These are phyloP conservation scores for Pichia kudriavzevii DNA, from an alignment of 1,139 yeast genomes.

Conservation along the genomic window DNA sequence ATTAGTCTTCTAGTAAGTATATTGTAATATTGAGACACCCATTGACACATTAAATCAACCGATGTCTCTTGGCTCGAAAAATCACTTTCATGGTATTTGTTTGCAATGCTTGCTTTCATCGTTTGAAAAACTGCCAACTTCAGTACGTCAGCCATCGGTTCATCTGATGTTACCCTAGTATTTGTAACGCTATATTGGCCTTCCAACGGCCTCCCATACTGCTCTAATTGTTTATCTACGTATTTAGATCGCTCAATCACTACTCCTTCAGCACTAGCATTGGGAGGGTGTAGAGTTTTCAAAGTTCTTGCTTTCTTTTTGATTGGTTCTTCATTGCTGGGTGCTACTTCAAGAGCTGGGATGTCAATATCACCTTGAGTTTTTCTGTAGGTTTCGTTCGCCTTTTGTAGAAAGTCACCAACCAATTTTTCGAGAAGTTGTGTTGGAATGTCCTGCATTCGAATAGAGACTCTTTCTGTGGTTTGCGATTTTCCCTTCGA, in stretches of 20 bases:
- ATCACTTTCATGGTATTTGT: conserved; percentile 1
- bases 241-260: conserved; percentile 1
- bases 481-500: conserved; percentile 1
- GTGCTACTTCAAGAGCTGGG: not conserved
- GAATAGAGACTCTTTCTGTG: conserved; percentile 10
- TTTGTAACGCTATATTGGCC: not conserved
- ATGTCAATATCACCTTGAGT: conserved; percentile 10
- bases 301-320: conserved; percentile 19
- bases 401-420: conserved; percentile 6
- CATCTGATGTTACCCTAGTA: conserved; percentile 6
- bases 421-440: conserved; percentile 7
- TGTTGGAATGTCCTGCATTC: conserved; percentile 9
- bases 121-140: conserved; percentile 3
- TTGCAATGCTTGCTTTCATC: conserved; percentile 8
- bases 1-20: conserved; percentile 41
- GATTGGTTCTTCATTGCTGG: not conserved
- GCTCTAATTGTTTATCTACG: conserved; percentile 1
- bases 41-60: conserved; percentile 38
- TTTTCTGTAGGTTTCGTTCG: conserved; percentile 6
- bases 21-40: conserved; percentile 46
- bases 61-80: conserved; percentile 17
- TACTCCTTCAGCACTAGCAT: conserved; percentile 25
- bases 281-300: too few relatives aligned
- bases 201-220: conserved; percentile 1
- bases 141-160: conserved; percentile 8